A percentile compares a stretch with the other conserved stretches of the same genome.
Evolutionary conservation across 768 basidiomycete species (phyloP).

Genomic region (Gyrodon lividus): DNA sequence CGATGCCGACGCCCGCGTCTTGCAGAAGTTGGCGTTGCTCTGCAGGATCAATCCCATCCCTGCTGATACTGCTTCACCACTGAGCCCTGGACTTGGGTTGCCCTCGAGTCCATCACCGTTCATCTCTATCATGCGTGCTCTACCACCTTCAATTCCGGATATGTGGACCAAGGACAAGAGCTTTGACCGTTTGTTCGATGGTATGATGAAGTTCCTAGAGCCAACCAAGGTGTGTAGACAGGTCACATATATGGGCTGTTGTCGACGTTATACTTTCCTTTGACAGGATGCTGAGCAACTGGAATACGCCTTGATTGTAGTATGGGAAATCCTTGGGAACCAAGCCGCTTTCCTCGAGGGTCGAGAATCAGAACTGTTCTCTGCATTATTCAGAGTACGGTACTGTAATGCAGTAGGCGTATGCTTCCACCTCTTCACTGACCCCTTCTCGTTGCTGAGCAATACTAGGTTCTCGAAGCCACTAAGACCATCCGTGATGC

Average conservation of each 20-base stretch:
- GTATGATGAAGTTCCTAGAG: slow-evolving; percentile 61
- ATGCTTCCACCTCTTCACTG: slow-evolving; percentile 22
- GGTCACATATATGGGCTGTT: neutral
- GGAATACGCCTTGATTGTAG: slow-evolving; percentile 74
- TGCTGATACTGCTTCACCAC: slow-evolving; percentile 44
- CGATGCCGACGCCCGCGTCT: slow-evolving; percentile 46
- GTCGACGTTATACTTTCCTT: slow-evolving; percentile 2
- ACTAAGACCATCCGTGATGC: slow-evolving; percentile 80
- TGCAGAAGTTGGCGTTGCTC: slow-evolving; percentile 67
- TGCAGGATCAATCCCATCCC: slow-evolving; percentile 58
- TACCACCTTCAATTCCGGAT: slow-evolving; percentile 47
- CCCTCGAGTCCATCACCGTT: slow-evolving; percentile 62
- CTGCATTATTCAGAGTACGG: slow-evolving; percentile 65
- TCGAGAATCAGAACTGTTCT: slow-evolving; percentile 74
- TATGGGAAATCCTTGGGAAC: slow-evolving; percentile 83
- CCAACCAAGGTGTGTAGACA: slow-evolving; percentile 53
- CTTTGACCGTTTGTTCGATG: slow-evolving; percentile 69
- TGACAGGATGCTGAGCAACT: slow-evolving; percentile 60
- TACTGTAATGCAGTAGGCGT: slow-evolving; percentile 74
- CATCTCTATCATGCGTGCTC: slow-evolving; percentile 35
- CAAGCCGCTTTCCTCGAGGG: slow-evolving; percentile 75
- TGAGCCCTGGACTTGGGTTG: slow-evolving; percentile 49
- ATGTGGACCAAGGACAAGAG: slow-evolving; percentile 73
- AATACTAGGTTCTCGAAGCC: slow-evolving; percentile 70
- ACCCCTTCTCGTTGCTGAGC: neutral